These are phyloP conservation scores for Russula lepida DNA, from an alignment of 768 basidiomycete genomes.

Conservation along the genomic window DNA sequence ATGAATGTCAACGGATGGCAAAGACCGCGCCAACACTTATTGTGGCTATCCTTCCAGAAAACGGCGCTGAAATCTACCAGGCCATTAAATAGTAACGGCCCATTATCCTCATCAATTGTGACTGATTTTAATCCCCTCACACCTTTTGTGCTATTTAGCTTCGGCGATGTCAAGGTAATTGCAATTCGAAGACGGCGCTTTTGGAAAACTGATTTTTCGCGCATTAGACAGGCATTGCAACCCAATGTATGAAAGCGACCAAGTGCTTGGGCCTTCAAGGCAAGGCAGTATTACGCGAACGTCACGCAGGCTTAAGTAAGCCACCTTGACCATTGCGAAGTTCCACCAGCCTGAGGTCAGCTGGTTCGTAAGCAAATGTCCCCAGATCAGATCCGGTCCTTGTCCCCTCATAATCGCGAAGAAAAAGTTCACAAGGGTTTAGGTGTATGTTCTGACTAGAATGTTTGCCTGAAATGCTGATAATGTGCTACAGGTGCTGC, in stretches of 20 bases:
- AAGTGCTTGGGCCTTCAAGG: constrained; percentile 59
- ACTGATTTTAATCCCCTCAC: not conserved
- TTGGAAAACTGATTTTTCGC: not conserved
- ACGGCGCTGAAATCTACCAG: constrained; percentile 65
- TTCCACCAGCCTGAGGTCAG: constrained; percentile 57
- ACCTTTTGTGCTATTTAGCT: not conserved
- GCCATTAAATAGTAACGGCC: constrained; percentile 65
- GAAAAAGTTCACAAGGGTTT: constrained; percentile 45
- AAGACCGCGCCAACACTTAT: constrained; percentile 24
- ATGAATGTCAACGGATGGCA: constrained; percentile 33
- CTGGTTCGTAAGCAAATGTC: constrained; percentile 65
- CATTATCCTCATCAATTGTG: not conserved
- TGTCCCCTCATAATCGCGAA: constrained; percentile 49
- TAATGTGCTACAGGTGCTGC: constrained; percentile 40
- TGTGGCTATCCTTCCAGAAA: constrained; percentile 21
- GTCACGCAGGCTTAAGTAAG: constrained; percentile 71
- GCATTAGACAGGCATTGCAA: constrained; percentile 61
- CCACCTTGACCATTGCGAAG: constrained; percentile 33
- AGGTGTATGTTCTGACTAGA: constrained; percentile 29
- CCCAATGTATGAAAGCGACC: constrained; percentile 61
- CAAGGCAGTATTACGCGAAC: constrained; percentile 76
- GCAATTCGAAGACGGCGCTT: not conserved
- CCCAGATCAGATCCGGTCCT: constrained; percentile 49
- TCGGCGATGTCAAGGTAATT: constrained; percentile 7
- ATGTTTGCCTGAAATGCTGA: not conserved